Evolutionary conservation across 805 yeast genomes (phyloP), one percentile per base, ranked within the genome.

Genomic region (Nakazawaea ernobii): DNA sequence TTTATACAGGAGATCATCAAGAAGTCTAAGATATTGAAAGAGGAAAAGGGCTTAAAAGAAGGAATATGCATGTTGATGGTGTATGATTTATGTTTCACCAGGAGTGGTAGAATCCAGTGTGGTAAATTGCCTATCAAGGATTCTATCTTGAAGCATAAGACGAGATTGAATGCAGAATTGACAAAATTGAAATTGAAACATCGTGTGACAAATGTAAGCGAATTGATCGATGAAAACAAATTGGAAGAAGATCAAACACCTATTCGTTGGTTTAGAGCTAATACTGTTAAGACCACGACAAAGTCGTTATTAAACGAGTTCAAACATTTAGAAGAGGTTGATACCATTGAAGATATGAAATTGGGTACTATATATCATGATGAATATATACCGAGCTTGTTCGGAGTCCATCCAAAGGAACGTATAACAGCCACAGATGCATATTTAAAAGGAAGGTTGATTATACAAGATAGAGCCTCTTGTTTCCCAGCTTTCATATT

Each of bases 381-480:
- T 65, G 76, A 70, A 35, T 80, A 71, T 59, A 80, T 94, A 27
- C 87, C 91, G 1, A 71, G 85, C 52, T 69, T 94, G 14, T 91
- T 76, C 63, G 98, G 97, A 6, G 73, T 92, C 5, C 84, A 84
- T 53, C 95, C 96, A 8, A 69, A 74, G 35, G 92, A 84, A 47
- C 77, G 79, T 50, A 65, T 94, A 15, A 82, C 90, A 20, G 63
- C 77, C 2, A 75, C 84, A n/a, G 76, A 76, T 27, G 77, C 85
- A 1, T 94, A 94, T 62, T 69, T 77, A 45, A 67, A 70, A 10
- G 99, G 99, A 0, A 74, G 82, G 45, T 69, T 92, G 13, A 91
- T 94, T 46, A 87, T 94, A 51, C 99, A 94, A 66, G 99, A 94
- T 61, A 71, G 99, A 44, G 97, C 98, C 0, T 90, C 97, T 1